These are phyloP conservation scores for Penicillium cinerascens DNA, from an alignment of 495 filamentous ascomycete genomes.

Conservation along the genomic window DNA sequence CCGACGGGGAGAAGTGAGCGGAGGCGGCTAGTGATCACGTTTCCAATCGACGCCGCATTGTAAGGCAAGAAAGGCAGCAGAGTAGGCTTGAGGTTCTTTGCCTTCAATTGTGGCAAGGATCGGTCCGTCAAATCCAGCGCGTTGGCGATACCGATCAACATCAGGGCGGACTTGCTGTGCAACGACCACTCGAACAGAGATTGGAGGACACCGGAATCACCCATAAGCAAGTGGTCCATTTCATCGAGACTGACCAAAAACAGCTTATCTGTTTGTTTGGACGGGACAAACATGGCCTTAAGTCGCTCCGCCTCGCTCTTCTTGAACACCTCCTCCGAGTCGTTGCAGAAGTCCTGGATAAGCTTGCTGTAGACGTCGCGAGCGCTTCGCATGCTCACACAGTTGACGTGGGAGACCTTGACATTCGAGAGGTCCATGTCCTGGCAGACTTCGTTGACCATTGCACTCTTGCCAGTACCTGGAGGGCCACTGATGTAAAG, in stretches of 20 bases:
- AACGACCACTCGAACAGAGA: slow-evolving; percentile 93
- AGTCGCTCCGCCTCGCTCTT: slow-evolving; percentile 54
- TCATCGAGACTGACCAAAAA: slow-evolving; percentile 89
- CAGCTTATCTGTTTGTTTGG: slow-evolving; percentile 42
- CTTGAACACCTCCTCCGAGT: slow-evolving; percentile 52
- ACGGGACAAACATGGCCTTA: slow-evolving; percentile 61
- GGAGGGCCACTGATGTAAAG: slow-evolving; percentile 95
- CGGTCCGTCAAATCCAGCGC: slow-evolving; percentile 94
- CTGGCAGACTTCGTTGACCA: slow-evolving; percentile 74
- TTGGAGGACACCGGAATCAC: slow-evolving; percentile 84
- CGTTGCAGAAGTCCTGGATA: slow-evolving; percentile 59
- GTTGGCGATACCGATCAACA: slow-evolving; percentile 92
- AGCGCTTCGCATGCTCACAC: slow-evolving; percentile 86
- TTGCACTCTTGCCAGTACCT: slow-evolving; percentile 93
- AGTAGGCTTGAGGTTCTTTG: slow-evolving; percentile 82
- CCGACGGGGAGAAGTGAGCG: slow-evolving; percentile 60
- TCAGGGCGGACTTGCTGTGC: slow-evolving; percentile 67
- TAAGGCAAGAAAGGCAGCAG: slow-evolving; percentile 93
- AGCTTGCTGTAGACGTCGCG: slow-evolving; percentile 77
- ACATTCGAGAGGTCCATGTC: slow-evolving; percentile 49
- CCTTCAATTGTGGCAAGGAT: slow-evolving; percentile 89
- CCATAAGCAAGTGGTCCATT: slow-evolving; percentile 84
- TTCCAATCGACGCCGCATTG: slow-evolving; percentile 80
- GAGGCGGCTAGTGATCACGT: slow-evolving; percentile 80
- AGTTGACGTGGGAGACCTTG: slow-evolving; percentile 81